A percentile compares a stretch with the other conserved stretches of the same genome.
Evolutionary conservation across 768 basidiomycete genomes (phyloP).

Genomic region (Pleurotus giganteus): DNA sequence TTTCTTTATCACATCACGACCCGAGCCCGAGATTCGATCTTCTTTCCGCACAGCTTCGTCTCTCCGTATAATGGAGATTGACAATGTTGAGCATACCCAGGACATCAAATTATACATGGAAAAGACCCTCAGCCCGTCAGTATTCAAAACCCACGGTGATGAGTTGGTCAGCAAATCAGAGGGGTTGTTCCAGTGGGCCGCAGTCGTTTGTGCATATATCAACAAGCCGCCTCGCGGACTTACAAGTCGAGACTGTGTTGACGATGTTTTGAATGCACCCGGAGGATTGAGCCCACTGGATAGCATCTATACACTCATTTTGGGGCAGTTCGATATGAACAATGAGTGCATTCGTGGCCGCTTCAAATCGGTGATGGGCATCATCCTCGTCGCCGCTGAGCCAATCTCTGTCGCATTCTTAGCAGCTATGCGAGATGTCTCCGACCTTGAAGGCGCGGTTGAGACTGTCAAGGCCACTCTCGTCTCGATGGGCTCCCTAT

Average conservation of each 20-base stretch:
- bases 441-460: background rate
- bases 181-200: constrained; percentile 20
- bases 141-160: background rate
- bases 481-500: constrained; percentile 18
- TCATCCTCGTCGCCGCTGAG: constrained; percentile 9
- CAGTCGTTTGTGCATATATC: background rate
- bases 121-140: constrained; percentile 13
- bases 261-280: background rate
- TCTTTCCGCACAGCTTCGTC: constrained; percentile 6
- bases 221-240: background rate
- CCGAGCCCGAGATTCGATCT: constrained; percentile 10
- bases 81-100: constrained; percentile 13
- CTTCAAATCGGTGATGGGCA: constrained; percentile 7
- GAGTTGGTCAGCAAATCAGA: constrained; percentile 12
- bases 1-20: constrained; percentile 20
- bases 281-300: background rate
- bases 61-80: constrained; percentile 5
- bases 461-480: constrained; percentile 12
- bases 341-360: background rate
- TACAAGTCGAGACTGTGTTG: background rate
- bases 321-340: constrained; percentile 1
- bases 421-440: background rate
- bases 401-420: constrained; percentile 10
- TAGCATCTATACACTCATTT: constrained; percentile 2
- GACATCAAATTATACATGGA: constrained; percentile 18